Evolutionary conservation across 768 basidiomycete genomes (phyloP), one percentile per base, ranked within the genome.

Genomic region (Amanita rimosa): DNA sequence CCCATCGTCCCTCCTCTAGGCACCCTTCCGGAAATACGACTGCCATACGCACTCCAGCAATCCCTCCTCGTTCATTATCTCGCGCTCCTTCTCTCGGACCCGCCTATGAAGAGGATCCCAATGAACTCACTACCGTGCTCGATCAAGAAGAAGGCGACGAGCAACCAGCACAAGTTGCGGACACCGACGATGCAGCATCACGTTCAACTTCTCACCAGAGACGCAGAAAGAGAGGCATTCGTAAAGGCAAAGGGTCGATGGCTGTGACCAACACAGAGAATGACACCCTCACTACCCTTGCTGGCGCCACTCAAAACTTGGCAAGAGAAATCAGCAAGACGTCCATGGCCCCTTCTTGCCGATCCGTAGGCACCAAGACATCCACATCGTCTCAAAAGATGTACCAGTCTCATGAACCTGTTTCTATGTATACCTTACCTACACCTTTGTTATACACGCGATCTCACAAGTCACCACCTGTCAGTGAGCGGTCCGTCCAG

Each of bases 321-420:
- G 92, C 85, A 17, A 74, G 92, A 53, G 87, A 94, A 66, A 78
- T 95, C 57, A 86, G 84, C 58, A 75, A 74, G 52, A 79, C 78
- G 1, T 79, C 78, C 14, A 72, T 68, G 49, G 66, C 73, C 7
- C 73, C 73, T 0, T 65, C 62, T 5, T 57, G 55, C 29, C 60
- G 58, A 27, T 66, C 67, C 8, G 55, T 57, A 16, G 66, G 66
- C 17, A 63, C 60, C 33, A 63, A 57, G 45, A 55, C 60, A 17
- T 57, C 62, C 2, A 13, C 31, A 31, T 31, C 31, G 31, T 31
- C 31, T 13, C 55, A 55, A 51, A 60, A 58, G 51, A 52, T 53
- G 41, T 61, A 54, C 48, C 54, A 58, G 47, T 59, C 65, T 4
- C 70, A 66, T 48, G 74, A 75, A 54, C 74, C 75, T 16, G 64